Conservation (phyloP, 306 rosid species). For the Comarum palustre region DNA sequence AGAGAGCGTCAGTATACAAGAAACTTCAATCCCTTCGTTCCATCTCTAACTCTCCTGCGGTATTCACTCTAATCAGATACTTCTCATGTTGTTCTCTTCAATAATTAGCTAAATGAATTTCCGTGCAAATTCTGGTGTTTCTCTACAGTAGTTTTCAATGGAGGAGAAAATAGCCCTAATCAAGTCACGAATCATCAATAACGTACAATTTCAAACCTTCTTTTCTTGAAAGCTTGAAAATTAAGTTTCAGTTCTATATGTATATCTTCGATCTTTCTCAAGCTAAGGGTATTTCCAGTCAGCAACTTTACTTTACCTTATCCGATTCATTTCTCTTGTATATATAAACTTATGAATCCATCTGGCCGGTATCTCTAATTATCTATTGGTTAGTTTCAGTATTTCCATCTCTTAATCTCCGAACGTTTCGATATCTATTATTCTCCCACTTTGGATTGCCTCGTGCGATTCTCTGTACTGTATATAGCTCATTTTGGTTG, state of each 20-base stretch:
- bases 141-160: neutral
- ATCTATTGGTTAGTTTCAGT: neutral
- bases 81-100: conserved; percentile 2
- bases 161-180: neutral
- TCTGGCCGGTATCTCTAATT: neutral
- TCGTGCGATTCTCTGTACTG: no score
- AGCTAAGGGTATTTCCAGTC: neutral
- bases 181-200: neutral
- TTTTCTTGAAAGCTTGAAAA: neutral
- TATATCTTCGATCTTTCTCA: neutral
- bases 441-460: no score
- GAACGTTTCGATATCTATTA: neutral
- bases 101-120: neutral
- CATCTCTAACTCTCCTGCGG: conserved; percentile 45
- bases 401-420: no score
- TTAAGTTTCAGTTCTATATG: neutral
- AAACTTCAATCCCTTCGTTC: conserved; percentile 57
- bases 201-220: neutral
- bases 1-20: conserved; percentile 40
- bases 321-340: neutral
- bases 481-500: no score
- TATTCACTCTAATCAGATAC: conserved; percentile 20
- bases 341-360: neutral
- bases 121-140: neutral
- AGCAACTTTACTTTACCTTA: neutral